Conservation (phyloP, 2,329 filamentous ascomycete genomes). For the Plenodomus lindquistii region DNA sequence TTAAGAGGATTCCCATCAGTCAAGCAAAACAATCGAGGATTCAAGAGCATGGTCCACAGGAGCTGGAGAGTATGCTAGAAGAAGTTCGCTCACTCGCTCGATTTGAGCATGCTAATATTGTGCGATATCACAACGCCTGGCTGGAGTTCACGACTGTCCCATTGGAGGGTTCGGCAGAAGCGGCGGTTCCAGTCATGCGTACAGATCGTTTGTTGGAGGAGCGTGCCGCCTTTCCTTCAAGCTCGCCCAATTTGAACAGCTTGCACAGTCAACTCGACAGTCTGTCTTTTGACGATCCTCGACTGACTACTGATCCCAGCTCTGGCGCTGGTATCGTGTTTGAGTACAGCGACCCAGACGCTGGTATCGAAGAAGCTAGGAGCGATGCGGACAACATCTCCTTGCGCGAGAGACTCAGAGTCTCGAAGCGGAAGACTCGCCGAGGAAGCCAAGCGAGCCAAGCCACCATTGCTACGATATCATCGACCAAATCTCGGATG, state of each 20-base stretch:
- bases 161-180: slow-evolving; percentile 8
- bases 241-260: slow-evolving; percentile 9
- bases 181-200: slow-evolving; percentile 14
- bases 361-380: slow-evolving; percentile 11
- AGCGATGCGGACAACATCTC: slow-evolving; percentile 13
- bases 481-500: slow-evolving; percentile 48
- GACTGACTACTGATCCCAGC: slow-evolving; percentile 12
- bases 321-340: slow-evolving; percentile 33
- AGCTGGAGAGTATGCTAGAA: slow-evolving; percentile 60
- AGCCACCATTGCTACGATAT: slow-evolving; percentile 45
- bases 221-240: slow-evolving; percentile 13
- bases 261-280: slow-evolving; percentile 18
- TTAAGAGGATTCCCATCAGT: slow-evolving; percentile 67
- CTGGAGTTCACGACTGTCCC: slow-evolving; percentile 52
- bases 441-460: slow-evolving; percentile 41
- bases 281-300: slow-evolving; percentile 23
- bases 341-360: slow-evolving; percentile 30
- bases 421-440: slow-evolving; percentile 20
- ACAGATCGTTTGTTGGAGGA: slow-evolving; percentile 30
- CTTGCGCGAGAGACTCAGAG: slow-evolving; percentile 40
- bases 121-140: slow-evolving; percentile 69
- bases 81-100: slow-evolving; percentile 66
- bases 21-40: slow-evolving; percentile 56
- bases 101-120: slow-evolving; percentile 67
- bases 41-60: slow-evolving; percentile 55